Conservation (phyloP, 2,329 filamentous ascomycete species). For the Arthrinium phaeospermum region DNA sequence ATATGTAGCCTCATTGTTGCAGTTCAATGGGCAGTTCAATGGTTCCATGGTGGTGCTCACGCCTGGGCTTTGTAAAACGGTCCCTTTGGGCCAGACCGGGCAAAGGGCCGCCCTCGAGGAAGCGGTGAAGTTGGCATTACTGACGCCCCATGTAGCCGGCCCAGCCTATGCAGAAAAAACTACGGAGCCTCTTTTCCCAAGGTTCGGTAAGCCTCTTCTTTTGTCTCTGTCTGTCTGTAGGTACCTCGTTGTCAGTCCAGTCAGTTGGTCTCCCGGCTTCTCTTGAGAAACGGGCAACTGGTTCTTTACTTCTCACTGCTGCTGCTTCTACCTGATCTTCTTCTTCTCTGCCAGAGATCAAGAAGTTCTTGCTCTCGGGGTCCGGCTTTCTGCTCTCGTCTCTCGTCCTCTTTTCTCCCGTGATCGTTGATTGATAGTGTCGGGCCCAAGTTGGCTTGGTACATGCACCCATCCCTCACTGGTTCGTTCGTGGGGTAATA, state of each 20-base stretch:
- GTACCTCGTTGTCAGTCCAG: not conserved
- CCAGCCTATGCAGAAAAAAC: slow-evolving; percentile 3
- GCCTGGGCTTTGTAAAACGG: not conserved
- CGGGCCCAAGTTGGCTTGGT: slow-evolving; percentile 24
- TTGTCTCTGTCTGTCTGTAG: not conserved
- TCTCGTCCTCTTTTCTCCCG: not conserved
- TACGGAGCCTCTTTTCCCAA: not conserved
- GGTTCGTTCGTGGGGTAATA: slow-evolving; percentile 30
- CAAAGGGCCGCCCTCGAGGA: slow-evolving; percentile 3
- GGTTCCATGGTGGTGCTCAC: not conserved
- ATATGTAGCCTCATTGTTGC: slow-evolving; percentile 1
- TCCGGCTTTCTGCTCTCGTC: not conserved
- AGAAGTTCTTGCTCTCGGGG: not conserved
- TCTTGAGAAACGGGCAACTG: not conserved
- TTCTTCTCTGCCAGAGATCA: not conserved
- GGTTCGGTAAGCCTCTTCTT: not conserved
- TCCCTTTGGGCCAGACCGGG: not conserved
- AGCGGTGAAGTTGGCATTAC: slow-evolving; percentile 12
- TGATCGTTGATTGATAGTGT: not conserved
- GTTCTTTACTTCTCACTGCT: not conserved
- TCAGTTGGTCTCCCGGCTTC: not conserved
- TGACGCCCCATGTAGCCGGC: slow-evolving; percentile 14
- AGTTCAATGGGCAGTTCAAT: not conserved
- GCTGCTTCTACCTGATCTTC: not conserved
- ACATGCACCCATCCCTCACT: not conserved